Evolutionary conservation across 495 filamentous ascomycete species (phyloP).

Genomic region (Penicillium alfredii): DNA sequence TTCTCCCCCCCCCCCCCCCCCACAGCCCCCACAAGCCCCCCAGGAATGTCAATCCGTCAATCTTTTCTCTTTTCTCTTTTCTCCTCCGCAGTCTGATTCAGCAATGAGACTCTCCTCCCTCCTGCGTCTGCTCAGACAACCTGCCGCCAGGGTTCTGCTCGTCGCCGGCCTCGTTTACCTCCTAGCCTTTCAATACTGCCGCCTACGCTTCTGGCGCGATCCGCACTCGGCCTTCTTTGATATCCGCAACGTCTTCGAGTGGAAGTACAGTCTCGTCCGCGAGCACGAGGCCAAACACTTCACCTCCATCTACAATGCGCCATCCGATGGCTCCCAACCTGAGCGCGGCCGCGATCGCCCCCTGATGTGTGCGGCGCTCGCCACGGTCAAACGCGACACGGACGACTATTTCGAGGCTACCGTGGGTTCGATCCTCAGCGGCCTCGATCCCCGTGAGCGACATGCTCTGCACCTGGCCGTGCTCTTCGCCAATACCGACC

Average conservation of each 20-base stretch:
- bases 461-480: conserved; percentile 39
- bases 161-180: conserved; percentile 21
- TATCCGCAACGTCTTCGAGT: conserved; percentile 31
- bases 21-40: too few relatives aligned
- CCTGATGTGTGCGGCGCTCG: conserved; percentile 26
- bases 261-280: conserved; percentile 32
- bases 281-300: conserved; percentile 31
- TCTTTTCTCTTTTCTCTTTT: too few relatives aligned
- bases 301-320: conserved; percentile 21
- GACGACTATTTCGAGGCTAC: conserved; percentile 42
- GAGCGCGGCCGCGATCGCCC: conserved; percentile 4
- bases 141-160: conserved; percentile 10
- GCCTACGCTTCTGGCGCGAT: conserved; percentile 30
- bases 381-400: conserved; percentile 22
- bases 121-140: conserved; percentile 3
- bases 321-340: conserved; percentile 3
- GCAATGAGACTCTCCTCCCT: too few relatives aligned
- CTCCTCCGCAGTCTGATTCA: too few relatives aligned
- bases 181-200: conserved; percentile 21
- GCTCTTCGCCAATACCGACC: conserved; percentile 47
- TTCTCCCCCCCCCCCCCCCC: too few relatives aligned
- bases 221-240: conserved; percentile 42
- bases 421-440: conserved; percentile 46
- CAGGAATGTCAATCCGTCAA: too few relatives aligned
- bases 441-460: conserved; percentile 40